phyloP scores from a whole-genome alignment of 73 alveolate genomes.

The Paramecium sexaurelia region DNA sequence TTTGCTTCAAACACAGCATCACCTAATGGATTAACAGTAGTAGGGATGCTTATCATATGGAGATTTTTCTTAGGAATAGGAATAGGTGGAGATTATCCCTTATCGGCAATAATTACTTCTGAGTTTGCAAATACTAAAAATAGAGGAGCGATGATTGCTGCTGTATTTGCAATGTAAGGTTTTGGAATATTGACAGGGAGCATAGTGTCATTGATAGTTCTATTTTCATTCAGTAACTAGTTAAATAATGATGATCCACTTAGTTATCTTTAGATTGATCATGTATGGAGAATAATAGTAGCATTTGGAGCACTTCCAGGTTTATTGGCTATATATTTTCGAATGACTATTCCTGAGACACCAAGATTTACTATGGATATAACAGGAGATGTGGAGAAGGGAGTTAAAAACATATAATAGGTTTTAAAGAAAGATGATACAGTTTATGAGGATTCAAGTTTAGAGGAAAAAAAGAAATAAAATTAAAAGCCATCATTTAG shows the following conservation, averaged over 20 bases:
- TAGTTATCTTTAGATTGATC: constrained; percentile 2
- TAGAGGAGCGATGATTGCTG: constrained; percentile 71
- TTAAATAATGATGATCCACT: not conserved
- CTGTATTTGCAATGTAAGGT: constrained; percentile 72
- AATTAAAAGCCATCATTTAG: not conserved
- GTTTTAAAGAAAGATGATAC: not conserved
- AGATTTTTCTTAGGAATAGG: constrained; percentile 61
- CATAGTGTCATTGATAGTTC: not conserved
- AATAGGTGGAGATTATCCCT: constrained; percentile 68
- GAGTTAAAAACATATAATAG: not conserved
- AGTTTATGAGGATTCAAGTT: not conserved
- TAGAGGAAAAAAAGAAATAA: not conserved
- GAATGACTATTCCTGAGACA: constrained; percentile 53
- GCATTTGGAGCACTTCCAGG: constrained; percentile 54
- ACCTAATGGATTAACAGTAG: constrained; percentile 19
- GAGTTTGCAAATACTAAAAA: constrained; percentile 50
- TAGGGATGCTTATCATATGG: constrained; percentile 58
- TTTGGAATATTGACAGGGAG: constrained; percentile 46
- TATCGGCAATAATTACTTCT: constrained; percentile 58
- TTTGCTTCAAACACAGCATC: constrained; percentile 7
- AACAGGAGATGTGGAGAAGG: constrained; percentile 23
- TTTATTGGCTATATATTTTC: constrained; percentile 6
- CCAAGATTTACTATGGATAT: constrained; percentile 28
- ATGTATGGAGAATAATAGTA: constrained; percentile 39
- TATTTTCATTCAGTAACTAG: not conserved